Evolutionary conservation across 1,139 yeast genomes (phyloP).

Genomic region (Blastobotrys buckinghamii): DNA sequence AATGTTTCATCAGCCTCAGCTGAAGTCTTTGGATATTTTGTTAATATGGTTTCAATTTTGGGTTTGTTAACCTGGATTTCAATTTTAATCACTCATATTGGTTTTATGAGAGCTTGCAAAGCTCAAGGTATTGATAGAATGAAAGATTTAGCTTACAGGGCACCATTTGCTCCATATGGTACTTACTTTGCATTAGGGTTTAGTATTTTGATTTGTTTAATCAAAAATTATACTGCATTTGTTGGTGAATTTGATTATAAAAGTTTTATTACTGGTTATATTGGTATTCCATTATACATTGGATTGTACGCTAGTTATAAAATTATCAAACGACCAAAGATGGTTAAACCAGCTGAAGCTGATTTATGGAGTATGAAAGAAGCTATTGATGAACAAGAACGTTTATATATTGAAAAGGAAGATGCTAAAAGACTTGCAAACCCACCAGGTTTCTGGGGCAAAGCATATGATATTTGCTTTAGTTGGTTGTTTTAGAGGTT

Average conservation of each 20-base stretch:
- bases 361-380: slow-evolving; percentile 33
- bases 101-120: slow-evolving; percentile 57
- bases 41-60: slow-evolving; percentile 46
- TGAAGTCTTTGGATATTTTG: slow-evolving; percentile 48
- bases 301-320: slow-evolving; percentile 51
- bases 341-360: slow-evolving; percentile 31
- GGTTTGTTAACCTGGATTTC: slow-evolving; percentile 67
- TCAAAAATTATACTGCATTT: slow-evolving; percentile 72
- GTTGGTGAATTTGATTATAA: slow-evolving; percentile 51
- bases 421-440: not conserved
- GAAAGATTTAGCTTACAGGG: slow-evolving; percentile 47
- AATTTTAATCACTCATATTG: slow-evolving; percentile 57
- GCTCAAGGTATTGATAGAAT: slow-evolving; percentile 54
- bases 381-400: slow-evolving; percentile 1
- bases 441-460: not conserved
- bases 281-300: slow-evolving; percentile 54
- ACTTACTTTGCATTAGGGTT: slow-evolving; percentile 49
- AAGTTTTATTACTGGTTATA: slow-evolving; percentile 69
- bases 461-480: not conserved
- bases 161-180: slow-evolving; percentile 46
- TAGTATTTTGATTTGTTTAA: slow-evolving; percentile 53
- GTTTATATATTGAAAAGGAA: not conserved
- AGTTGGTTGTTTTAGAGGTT: not conserved
- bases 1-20: slow-evolving; percentile 34
- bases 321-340: slow-evolving; percentile 41